Evolutionary conservation across 768 basidiomycete species (phyloP), one percentile per base, ranked within the genome.

Genomic region (Chiua virens): DNA sequence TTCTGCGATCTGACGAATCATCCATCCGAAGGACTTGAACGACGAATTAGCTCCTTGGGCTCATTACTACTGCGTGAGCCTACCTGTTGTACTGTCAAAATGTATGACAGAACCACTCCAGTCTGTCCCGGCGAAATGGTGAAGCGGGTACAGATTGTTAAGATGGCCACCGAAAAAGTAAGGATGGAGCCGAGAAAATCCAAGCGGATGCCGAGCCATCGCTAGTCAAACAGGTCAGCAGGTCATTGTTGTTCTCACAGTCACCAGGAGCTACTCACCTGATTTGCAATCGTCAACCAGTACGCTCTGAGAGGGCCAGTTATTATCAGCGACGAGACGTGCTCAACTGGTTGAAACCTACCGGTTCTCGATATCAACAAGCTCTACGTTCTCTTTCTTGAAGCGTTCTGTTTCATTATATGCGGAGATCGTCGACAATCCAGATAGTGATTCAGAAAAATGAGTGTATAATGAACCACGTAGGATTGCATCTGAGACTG

Each of bases 201-300:
- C n/a, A 97, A 77, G 5, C 94, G 83, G 41, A 96, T 81, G 45
- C 88, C 91, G 27, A 98, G 83, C 93, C 89, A 94, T 45, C 88
- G 78, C 81, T 84, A 21, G 34, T 44, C 30, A 28, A 13, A 42
- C 17, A 15, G 30, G 34, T 62, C 5, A 47, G 41, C 28, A 15
- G 15, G 18, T 10, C 30, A n/a, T n/a, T n/a, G n/a, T n/a, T n/a
- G 13, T 18, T 32, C 15, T 3, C 7, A 11, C 10, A 21, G 11
- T 3, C 25, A 38, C 45, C 15, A 36, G 15, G 8, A 15, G 11
- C 30, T 39, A 8, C 55, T 42, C 45, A 81, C 82, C 70, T 95
- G 92, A 66, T 95, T 93, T 18, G 85, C 78, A 37, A 92, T 79
- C 0, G 89, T 90, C 56, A 95, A 70, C 85, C 87, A 93, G 67